Evolutionary conservation across 2,329 filamentous ascomycete genomes (phyloP), one percentile per base, ranked within the genome.

Genomic region (Ceratocystis huliohia): DNA sequence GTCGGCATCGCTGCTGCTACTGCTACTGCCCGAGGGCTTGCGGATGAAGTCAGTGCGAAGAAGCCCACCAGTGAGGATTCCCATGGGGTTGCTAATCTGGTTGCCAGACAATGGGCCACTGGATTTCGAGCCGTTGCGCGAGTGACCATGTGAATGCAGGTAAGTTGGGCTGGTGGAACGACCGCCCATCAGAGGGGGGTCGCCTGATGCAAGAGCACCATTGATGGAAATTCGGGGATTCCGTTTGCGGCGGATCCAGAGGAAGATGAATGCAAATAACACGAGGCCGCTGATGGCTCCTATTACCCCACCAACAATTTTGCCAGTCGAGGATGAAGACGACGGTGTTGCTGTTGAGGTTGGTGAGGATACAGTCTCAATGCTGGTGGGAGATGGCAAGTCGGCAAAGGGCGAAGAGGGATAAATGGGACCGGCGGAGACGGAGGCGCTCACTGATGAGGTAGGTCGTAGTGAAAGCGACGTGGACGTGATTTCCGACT

Each of bases 41-140:
- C 78, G 80, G 50, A 81, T 79, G 70, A 84, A 84, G 71, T 84
- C 82, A 46, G 77, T 79, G 64, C 82, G 78, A 68, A 79, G 75
- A 46, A 74, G 74, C 61, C 73, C 73, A 70, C 76, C 28, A 17
- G 28, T 59, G 74, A 25, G 74, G 71, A 65, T 75, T 72, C 61
- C 75, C 67, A 86, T 78, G 68, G 86, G 78, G 70, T 85, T 80
- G 69, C 81, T 84, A 70, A 86, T 78, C 70, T 80, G 80, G 68
- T 78, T 76, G 65, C 59, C 62, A 61, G 79, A 80, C 76, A 30
- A 77, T 77, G 5, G 74, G 0, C 74, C 75, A 10, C 56, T 70
- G 72, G 7, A 72, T 68, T 68, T 73, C 72, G 61, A 72, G 67
- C 48, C 69, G 69, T 41, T 46, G 57, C 61, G 65, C 48, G 28